These are phyloP conservation scores for Verticillium tricorpus DNA, from an alignment of 2,329 filamentous ascomycete genomes.

Conservation along the genomic window DNA sequence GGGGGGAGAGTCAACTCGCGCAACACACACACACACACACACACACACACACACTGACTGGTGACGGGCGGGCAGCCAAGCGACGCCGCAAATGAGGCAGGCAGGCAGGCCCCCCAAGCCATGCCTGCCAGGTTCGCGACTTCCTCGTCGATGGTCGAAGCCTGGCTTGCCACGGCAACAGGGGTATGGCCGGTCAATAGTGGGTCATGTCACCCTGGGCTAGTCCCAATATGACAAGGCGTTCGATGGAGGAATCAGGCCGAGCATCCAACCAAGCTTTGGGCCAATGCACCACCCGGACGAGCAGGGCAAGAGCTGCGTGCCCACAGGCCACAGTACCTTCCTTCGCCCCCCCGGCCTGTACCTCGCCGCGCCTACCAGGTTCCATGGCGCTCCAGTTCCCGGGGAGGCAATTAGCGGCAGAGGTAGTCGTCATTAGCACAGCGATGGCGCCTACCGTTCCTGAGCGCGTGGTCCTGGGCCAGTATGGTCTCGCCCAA, in stretches of 20 bases:
- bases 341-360: too few relatives aligned
- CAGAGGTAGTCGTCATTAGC: not conserved
- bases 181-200: not conserved
- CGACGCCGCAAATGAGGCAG: conserved; percentile 2
- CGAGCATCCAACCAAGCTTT: conserved; percentile 1
- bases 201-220: not conserved
- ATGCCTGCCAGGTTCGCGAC: not conserved
- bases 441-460: not conserved
- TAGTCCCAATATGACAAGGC: not conserved
- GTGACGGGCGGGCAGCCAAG: not conserved
- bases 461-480: not conserved
- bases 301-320: not conserved
- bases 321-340: too few relatives aligned
- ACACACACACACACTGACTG: not conserved
- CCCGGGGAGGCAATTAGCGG: not conserved
- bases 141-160: not conserved
- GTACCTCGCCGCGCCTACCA: too few relatives aligned
- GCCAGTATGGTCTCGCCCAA: not conserved
- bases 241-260: not conserved
- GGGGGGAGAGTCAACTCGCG: not conserved
- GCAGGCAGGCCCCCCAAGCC: not conserved
- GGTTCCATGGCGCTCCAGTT: too few relatives aligned
- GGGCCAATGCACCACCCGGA: not conserved
- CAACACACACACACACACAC: not conserved
- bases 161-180: not conserved